These are phyloP conservation scores for Botrytis pseudocinerea DNA, from an alignment of 2,329 filamentous ascomycete species.

Conservation along the genomic window DNA sequence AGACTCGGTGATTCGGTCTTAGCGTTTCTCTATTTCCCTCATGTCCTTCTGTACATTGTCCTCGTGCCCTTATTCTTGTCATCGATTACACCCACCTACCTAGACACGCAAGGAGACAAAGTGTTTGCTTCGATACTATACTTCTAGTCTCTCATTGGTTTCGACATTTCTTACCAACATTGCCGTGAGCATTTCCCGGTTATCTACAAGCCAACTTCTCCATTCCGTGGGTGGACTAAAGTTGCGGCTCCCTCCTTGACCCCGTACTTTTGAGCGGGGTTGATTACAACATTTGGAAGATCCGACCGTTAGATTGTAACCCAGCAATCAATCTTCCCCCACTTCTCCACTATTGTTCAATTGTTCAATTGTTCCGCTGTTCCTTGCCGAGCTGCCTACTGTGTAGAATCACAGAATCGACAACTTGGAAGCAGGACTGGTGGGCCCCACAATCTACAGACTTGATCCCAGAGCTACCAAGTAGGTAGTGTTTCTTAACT, in stretches of 20 bases:
- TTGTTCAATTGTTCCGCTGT: background rate
- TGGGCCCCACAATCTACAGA: background rate
- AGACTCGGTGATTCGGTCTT: too few relatives aligned
- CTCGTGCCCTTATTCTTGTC: background rate
- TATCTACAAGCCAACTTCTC: background rate
- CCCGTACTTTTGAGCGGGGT: background rate
- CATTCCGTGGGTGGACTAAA: background rate
- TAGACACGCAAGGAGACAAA: background rate
- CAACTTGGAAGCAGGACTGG: background rate
- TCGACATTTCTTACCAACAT: background rate
- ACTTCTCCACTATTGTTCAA: background rate
- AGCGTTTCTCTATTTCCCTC: too few relatives aligned
- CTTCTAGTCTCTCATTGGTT: background rate
- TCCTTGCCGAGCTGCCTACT: background rate
- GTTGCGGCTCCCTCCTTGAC: background rate
- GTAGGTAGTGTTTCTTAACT: background rate
- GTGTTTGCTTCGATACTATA: background rate
- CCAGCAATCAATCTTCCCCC: background rate
- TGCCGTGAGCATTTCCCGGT: background rate
- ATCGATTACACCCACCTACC: background rate
- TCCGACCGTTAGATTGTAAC: background rate
- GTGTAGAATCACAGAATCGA: background rate
- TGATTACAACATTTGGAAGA: background rate
- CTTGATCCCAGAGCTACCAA: background rate
- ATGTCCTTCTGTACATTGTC: background rate